Evolutionary conservation across 306 rosid species (phyloP), one percentile per base, ranked within the genome.

Genomic region (Ammopiptanthus mongolicus): DNA sequence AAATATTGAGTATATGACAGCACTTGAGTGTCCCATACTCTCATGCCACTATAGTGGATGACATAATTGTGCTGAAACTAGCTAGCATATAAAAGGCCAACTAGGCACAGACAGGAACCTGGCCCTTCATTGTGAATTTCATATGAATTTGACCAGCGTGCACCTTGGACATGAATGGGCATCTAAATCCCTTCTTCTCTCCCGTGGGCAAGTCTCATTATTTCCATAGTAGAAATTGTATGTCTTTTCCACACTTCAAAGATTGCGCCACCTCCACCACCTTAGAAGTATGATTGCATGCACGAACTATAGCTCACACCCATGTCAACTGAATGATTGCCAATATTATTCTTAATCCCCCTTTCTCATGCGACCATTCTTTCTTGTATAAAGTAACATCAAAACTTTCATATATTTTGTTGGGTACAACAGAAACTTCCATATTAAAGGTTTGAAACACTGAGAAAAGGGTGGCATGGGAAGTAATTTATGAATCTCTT

Each of bases 281-380:
- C 36, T 58, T 56, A 41, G 59, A 41, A 15, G 33, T 25, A 75
- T 75, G 23, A 75, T 64, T 37, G 33, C 80, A 64, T 75, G 80
- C 73, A 76, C 57, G 55, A 52, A 41, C 58, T 52, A 0, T 39
- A 36, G 39, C 21, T 39, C 21, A 15, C 73, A 51, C 37, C 66
- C 57, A 65, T 65, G 74, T 55, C 17, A 65, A 53, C 10, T 18
- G 58, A 76, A 76, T 76, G 17, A 76, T 65, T 76, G 25, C 64
- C 11, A 14, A 34, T 5, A 33, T 13, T 63, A 14, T 19, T 62
- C 36, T 13, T 48, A 53, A 23, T 37, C 17, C 19, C 33, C 19
- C 8, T 51, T 74, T 55, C 17, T 61, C 31, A 19, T 46, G 61
- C n/a, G 6, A 44, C 1, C 47, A 11, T 48, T 28, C 21, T 46